Evolutionary conservation across 2,329 filamentous ascomycete species (phyloP).

Genomic region (Diaporthe vexans): DNA sequence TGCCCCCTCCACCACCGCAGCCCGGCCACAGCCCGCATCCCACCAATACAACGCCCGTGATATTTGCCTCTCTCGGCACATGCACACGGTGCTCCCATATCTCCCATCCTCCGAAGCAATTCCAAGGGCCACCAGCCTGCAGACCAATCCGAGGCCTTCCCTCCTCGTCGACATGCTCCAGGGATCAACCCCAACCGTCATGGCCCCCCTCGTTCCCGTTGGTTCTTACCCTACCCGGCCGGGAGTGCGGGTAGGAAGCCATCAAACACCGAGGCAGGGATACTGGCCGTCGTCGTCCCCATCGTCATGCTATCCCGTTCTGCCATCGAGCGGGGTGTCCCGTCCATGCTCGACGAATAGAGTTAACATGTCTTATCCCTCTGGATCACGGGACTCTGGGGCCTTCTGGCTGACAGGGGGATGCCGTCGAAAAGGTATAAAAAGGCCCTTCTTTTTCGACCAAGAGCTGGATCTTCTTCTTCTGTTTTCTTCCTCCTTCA

Average conservation of each 20-base stretch:
- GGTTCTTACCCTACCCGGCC: slow-evolving; percentile 44
- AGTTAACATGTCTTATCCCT: slow-evolving; percentile 59
- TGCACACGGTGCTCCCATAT: slow-evolving; percentile 50
- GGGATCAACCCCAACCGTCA: slow-evolving; percentile 51
- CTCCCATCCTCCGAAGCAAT: slow-evolving; percentile 53
- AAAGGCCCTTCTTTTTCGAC: slow-evolving; percentile 67
- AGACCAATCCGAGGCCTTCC: slow-evolving; percentile 48
- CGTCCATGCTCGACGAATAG: slow-evolving; percentile 57
- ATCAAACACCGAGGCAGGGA: slow-evolving; percentile 44
- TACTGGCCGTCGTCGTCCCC: slow-evolving; percentile 45
- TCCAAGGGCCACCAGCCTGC: slow-evolving; percentile 44
- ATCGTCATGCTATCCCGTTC: slow-evolving; percentile 49
- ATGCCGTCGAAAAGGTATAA: slow-evolving; percentile 71
- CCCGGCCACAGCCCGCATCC: slow-evolving; percentile 43
- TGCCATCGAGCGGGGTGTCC: slow-evolving; percentile 57
- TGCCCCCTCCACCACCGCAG: slow-evolving; percentile 47
- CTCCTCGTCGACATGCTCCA: slow-evolving; percentile 47
- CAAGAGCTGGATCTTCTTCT: slow-evolving; percentile 62
- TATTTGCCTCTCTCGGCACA: slow-evolving; percentile 57
- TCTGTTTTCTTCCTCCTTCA: slow-evolving; percentile 61
- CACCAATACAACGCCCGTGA: slow-evolving; percentile 54
- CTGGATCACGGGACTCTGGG: slow-evolving; percentile 50
- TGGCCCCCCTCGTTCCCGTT: slow-evolving; percentile 47
- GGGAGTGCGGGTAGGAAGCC: slow-evolving; percentile 42
- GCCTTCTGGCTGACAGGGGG: slow-evolving; percentile 51